Percentiles rank a stretch among this genome's conserved stretches.
phyloP scores from a whole-genome alignment of 306 rosid species.

The Vicia villosa region DNA sequence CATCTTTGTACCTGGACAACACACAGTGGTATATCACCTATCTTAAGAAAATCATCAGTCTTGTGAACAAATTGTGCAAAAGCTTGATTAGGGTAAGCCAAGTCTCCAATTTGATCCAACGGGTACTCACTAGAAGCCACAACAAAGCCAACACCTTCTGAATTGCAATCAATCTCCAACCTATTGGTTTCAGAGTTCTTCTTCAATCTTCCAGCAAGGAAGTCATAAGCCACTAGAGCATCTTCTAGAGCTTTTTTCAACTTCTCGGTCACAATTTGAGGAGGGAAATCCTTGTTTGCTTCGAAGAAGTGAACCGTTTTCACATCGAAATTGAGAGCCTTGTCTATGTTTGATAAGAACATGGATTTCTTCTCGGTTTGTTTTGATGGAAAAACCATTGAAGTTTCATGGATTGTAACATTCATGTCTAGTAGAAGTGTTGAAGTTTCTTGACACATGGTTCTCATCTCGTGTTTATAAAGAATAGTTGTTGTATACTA shows the following conservation, averaged over 20 bases:
- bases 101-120: constrained; percentile 64
- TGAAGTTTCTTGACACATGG: constrained; percentile 20
- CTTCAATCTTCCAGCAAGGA: constrained; percentile 67
- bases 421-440: constrained; percentile 49
- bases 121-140: constrained; percentile 59
- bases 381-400: constrained; percentile 56
- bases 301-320: constrained; percentile 68
- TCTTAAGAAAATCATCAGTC: constrained; percentile 46
- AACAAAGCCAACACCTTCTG: constrained; percentile 63
- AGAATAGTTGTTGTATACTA: too few species aligned
- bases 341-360: constrained; percentile 84
- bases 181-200: constrained; percentile 42
- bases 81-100: constrained; percentile 74
- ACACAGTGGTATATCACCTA: constrained; percentile 54
- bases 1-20: constrained; percentile 58
- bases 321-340: constrained; percentile 65
- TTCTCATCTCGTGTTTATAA: neutral
- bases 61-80: constrained; percentile 56
- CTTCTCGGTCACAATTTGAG: constrained; percentile 39
- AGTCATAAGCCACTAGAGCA: constrained; percentile 58
- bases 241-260: constrained; percentile 49
- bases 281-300: constrained; percentile 51
- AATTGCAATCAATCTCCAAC: constrained; percentile 66
- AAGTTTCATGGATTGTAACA: constrained; percentile 49
- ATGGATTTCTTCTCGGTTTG: constrained; percentile 45